Evolutionary conservation across 257 asterid genomes (phyloP), one percentile per base, ranked within the genome.

Genomic region (Coffea eugenioides): DNA sequence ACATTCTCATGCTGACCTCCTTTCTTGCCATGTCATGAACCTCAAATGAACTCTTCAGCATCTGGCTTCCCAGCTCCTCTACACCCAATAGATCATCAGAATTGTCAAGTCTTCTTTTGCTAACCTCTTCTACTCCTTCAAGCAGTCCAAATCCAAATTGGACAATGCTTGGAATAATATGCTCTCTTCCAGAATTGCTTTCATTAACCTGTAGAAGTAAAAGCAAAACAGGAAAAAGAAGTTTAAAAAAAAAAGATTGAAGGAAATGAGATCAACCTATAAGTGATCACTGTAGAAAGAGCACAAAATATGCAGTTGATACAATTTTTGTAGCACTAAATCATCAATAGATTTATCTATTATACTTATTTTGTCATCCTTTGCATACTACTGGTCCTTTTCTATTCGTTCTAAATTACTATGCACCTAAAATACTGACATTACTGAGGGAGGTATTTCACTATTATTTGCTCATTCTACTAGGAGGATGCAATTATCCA

Each of bases 21-120:
- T 91, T 92, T 90, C 98, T 90, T 74, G 98, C 89, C 92, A 92
- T 90, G 73, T 83, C 93, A 83, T 92, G 97, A 83, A 93, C 91
- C 87, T 93, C 96, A 89, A 93, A 93, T 86, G 92, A 87, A 82
- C 89, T 88, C 83, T 90, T 90, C 86, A 93, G 91, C 81, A 93
- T 90, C 87, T 90, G 96, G 75, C 88, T 71, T 61, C 94, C 96
- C 34, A 91, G 89, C 81, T 86, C 94, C 56, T 90, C 91, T 49
- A 87, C 73, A 78, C 97, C 94, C 91, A 93, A 81, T 62, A 92
- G 80, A 54, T 90, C 90, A 86, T 91, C 90, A 73, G 91, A 87
- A 74, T 89, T 92, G 46, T 79, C 74, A 56, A 81, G 75, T 31
- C 85, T 88, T 83, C 89, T 90, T 71, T 77, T 84, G 85, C 43